A percentile compares a stretch with the other conserved stretches of the same genome.
phyloP scores from a whole-genome alignment of 1,284 basidiomycete species.

The Ustilago curta region DNA sequence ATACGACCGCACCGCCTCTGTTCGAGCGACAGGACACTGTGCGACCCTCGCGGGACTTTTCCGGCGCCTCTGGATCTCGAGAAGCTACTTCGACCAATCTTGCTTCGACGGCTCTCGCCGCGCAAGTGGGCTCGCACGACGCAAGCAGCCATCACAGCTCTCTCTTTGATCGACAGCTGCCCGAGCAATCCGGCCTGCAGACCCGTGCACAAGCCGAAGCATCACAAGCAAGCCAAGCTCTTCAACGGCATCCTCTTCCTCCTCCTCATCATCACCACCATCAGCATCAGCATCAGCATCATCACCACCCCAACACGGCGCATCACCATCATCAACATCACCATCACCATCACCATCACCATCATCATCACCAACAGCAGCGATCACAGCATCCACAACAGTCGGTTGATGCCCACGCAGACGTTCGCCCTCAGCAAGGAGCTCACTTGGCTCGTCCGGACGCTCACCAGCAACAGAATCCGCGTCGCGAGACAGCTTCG shows the following conservation, averaged over 20 bases:
- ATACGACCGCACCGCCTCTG: constrained; percentile 32
- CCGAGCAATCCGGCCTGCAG: constrained; percentile 7
- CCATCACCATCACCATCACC: constrained; percentile 29
- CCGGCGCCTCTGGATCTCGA: constrained; percentile 29
- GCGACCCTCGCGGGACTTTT: constrained; percentile 35
- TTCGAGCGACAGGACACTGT: constrained; percentile 52
- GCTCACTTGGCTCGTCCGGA: constrained; percentile 10
- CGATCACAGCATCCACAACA: constrained; percentile 16
- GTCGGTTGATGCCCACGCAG: background rate
- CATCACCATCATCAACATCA: constrained; percentile 20
- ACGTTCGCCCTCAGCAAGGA: constrained; percentile 15
- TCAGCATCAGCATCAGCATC: constrained; percentile 20
- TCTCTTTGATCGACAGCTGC: constrained; percentile 21
- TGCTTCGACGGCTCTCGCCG: constrained; percentile 41
- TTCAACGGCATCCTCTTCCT: constrained; percentile 7
- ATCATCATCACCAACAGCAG: constrained; percentile 31
- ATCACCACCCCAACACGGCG: constrained; percentile 21
- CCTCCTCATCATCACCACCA: constrained; percentile 14
- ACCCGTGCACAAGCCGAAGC: constrained; percentile 12
- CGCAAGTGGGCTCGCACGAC: constrained; percentile 33
- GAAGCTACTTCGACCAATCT: constrained; percentile 31
- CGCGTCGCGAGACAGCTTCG: constrained; percentile 12
- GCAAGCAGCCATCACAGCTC: constrained; percentile 8
- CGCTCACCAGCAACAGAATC: constrained; percentile 15
- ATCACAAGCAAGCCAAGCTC: background rate